A percentile compares a stretch with the other conserved stretches of the same genome.
These are phyloP conservation scores for Eutypella sp. DNA, from an alignment of 2,329 filamentous ascomycete genomes.

Conservation along the genomic window DNA sequence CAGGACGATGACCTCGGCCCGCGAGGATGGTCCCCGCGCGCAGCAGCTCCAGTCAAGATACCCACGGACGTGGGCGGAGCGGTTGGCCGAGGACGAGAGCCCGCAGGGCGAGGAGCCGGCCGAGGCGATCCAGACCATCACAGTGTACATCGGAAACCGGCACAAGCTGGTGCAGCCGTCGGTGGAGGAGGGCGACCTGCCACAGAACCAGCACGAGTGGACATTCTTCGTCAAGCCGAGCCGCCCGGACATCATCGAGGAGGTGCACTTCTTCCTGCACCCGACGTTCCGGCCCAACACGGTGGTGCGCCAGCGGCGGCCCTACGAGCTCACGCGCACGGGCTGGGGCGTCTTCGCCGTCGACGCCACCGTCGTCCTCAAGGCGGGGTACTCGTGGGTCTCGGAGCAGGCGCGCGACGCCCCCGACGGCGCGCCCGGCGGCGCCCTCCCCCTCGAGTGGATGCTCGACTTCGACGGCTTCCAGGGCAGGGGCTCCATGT, in stretches of 20 bases:
- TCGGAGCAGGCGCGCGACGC: slow-evolving; percentile 29
- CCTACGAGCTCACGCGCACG: slow-evolving; percentile 33
- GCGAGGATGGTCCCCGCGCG: slow-evolving; percentile 20
- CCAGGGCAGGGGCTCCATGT: slow-evolving; percentile 29
- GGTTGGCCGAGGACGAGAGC: slow-evolving; percentile 23
- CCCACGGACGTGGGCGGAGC: slow-evolving; percentile 28
- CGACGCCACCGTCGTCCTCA: slow-evolving; percentile 33
- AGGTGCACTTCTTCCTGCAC: slow-evolving; percentile 37
- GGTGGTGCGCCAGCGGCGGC: slow-evolving; percentile 28
- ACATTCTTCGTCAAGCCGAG: slow-evolving; percentile 39
- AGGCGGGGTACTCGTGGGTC: slow-evolving; percentile 38
- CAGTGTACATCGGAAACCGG: slow-evolving; percentile 39
- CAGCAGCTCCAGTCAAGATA: slow-evolving; percentile 28
- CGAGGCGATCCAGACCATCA: slow-evolving; percentile 32
- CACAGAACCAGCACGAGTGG: slow-evolving; percentile 38
- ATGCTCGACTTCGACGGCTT: slow-evolving; percentile 34
- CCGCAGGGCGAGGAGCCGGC: slow-evolving; percentile 5
- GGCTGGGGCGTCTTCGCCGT: slow-evolving; percentile 39
- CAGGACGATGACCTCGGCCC: slow-evolving; percentile 32
- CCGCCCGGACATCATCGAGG: slow-evolving; percentile 37
- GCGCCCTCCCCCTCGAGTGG: slow-evolving; percentile 35
- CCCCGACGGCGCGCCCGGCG: slow-evolving; percentile 24
- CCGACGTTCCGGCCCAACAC: slow-evolving; percentile 35
- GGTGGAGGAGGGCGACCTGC: slow-evolving; percentile 7
- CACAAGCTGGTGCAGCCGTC: slow-evolving; percentile 25